Percentiles rank a stretch among this genome's conserved stretches.
Evolutionary conservation across 768 basidiomycete genomes (phyloP).

Genomic region (Paxillus rubicundulus): DNA sequence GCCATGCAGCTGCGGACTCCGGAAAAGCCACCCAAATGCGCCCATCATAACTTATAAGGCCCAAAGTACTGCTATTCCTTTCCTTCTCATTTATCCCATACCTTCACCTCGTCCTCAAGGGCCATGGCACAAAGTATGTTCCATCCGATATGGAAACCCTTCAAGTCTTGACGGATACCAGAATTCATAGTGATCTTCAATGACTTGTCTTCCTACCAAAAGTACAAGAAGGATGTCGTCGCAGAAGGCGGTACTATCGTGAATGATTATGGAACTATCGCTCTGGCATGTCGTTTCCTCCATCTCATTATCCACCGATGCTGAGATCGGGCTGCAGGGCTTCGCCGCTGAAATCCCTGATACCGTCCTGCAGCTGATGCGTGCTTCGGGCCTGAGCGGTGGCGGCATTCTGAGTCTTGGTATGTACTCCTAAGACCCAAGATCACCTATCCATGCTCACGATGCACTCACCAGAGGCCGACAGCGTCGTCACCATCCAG

Average conservation of each 20-base stretch:
- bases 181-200: slow-evolving; percentile 14
- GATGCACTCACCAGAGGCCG: slow-evolving; percentile 12
- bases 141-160: neutral
- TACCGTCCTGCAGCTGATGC: neutral
- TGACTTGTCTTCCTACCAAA: neutral
- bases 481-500: slow-evolving; percentile 6
- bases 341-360: slow-evolving; percentile 17
- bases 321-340: slow-evolving; percentile 5
- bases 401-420: slow-evolving; percentile 15
- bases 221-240: slow-evolving; percentile 8
- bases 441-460: neutral
- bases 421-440: neutral
- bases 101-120: neutral
- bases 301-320: neutral
- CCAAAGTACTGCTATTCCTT: neutral
- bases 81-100: neutral
- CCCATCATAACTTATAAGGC: neutral
- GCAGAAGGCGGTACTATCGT: slow-evolving; percentile 5
- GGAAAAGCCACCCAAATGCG: too few relatives aligned
- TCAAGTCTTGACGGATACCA: neutral
- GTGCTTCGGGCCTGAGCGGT: neutral
- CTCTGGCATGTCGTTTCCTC: slow-evolving; percentile 1
- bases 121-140: slow-evolving; percentile 22
- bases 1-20: too few relatives aligned
- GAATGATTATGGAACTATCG: slow-evolving; percentile 2